These are phyloP conservation scores for Fomitopsis serialis DNA, from an alignment of 768 basidiomycete genomes.

Conservation along the genomic window DNA sequence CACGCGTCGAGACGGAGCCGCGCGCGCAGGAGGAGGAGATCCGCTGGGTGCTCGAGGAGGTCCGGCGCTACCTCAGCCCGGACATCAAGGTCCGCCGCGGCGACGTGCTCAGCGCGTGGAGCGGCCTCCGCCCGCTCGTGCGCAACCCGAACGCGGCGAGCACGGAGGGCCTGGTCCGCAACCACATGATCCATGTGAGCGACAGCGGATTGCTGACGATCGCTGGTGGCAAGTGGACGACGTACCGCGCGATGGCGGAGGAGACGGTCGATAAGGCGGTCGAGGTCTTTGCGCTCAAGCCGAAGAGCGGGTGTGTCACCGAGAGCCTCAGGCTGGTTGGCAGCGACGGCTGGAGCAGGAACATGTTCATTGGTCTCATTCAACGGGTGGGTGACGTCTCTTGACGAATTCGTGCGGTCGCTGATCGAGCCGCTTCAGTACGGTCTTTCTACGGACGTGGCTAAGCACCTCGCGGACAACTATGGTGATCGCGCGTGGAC, in stretches of 20 bases:
- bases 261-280: slow-evolving; percentile 90
- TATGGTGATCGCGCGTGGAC: slow-evolving; percentile 98
- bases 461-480: slow-evolving; percentile 86
- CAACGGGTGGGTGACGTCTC: slow-evolving; percentile 71
- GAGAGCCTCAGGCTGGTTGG: slow-evolving; percentile 80
- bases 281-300: slow-evolving; percentile 64
- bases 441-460: slow-evolving; percentile 87
- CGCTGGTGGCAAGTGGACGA: slow-evolving; percentile 98
- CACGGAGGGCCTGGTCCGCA: slow-evolving; percentile 88
- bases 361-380: slow-evolving; percentile 95
- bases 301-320: slow-evolving; percentile 66
- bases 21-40: slow-evolving; percentile 90
- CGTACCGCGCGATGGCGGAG: slow-evolving; percentile 93
- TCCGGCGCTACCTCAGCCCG: slow-evolving; percentile 80
- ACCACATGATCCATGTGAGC: slow-evolving; percentile 85
- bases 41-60: slow-evolving; percentile 93
- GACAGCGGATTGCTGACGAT: slow-evolving; percentile 85
- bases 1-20: slow-evolving; percentile 67
- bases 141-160: slow-evolving; percentile 67
- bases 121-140: slow-evolving; percentile 86
- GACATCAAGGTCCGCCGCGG: slow-evolving; percentile 93
- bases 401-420: not conserved
- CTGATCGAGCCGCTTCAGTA: slow-evolving; percentile 42
- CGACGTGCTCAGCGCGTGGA: slow-evolving; percentile 95
- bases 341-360: slow-evolving; percentile 89